phyloP scores from a whole-genome alignment of 805 yeast species.

The Candida chilensis region DNA sequence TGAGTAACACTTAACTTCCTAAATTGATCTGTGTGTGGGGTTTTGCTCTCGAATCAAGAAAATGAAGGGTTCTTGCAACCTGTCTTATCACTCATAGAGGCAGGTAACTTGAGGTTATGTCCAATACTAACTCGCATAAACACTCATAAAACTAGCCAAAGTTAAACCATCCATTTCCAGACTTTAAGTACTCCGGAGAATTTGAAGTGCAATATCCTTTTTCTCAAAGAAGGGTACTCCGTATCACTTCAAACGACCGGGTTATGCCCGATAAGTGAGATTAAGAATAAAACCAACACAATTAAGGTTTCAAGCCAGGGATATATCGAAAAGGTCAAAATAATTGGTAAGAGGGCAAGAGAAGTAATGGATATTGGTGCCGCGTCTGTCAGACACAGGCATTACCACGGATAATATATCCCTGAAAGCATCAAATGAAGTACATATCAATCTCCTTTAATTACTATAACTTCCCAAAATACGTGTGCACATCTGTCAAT shows the following conservation, averaged over 20 bases:
- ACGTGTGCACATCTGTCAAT: conserved; percentile 32
- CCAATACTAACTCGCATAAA: too few species aligned
- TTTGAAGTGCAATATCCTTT: conserved; percentile 31
- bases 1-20: too few species aligned
- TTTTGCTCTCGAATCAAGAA: too few species aligned
- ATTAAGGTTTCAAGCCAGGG: conserved; percentile 19
- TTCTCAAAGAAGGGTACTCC: conserved; percentile 22
- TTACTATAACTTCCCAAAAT: conserved; percentile 35
- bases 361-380: conserved; percentile 31
- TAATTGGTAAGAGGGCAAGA: conserved; percentile 22
- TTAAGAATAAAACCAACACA: conserved; percentile 27
- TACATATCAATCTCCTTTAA: conserved; percentile 36
- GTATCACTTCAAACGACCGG: conserved; percentile 29
- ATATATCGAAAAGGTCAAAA: conserved; percentile 26
- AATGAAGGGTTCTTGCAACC: too few species aligned
- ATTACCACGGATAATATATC: conserved; percentile 32
- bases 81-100: too few species aligned
- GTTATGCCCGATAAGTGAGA: conserved; percentile 27
- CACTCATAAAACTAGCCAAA: conserved; percentile 27
- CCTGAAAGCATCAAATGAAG: conserved; percentile 29
- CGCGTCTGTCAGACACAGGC: conserved; percentile 23
- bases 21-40: too few species aligned
- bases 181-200: conserved; percentile 22
- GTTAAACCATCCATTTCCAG: conserved; percentile 30
- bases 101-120: too few species aligned